Evolutionary conservation across 192 early-diverging fungal species (phyloP), one percentile per base, ranked within the genome.

Genomic region (Entrophospora sp.): DNA sequence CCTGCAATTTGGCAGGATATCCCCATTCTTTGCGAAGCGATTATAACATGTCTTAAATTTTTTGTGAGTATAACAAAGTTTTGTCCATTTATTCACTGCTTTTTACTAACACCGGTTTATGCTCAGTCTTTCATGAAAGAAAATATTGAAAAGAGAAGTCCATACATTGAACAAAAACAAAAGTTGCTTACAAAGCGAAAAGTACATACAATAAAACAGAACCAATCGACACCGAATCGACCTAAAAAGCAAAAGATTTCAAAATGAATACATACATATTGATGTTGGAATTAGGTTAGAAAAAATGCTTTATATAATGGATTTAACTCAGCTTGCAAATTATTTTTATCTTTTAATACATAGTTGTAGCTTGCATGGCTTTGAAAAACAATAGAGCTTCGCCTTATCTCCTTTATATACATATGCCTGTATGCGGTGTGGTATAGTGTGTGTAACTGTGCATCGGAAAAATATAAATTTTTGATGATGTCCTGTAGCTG

Each of bases 331-430:
- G 6, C 57, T 59, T 59, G 57, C 57, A 59, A 25, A 36, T 59
- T 40, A 59, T 59, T 36, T 59, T 59, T 59, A 59, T 59, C 57
- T 59, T 59, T 59, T 59, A 59, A 59, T 59, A 59, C 57, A 59
- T 59, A 59, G 57, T 59, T 59, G 37, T 45, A 45, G n/a, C 43
- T 45, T 59, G n/a, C n/a, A n/a, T n/a, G n/a, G n/a, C n/a, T n/a
- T n/a, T n/a, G n/a, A n/a, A n/a, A n/a, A n/a, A n/a, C n/a, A n/a
- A n/a, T n/a, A n/a, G n/a, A n/a, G n/a, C n/a, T n/a, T n/a, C n/a
- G n/a, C n/a, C n/a, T n/a, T n/a, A n/a, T n/a, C n/a, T n/a, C n/a
- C n/a, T n/a, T n/a, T n/a, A n/a, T n/a, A n/a, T n/a, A n/a, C n/a
- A n/a, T n/a, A n/a, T n/a, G n/a, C n/a, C n/a, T n/a, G n/a, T n/a